Percentiles rank a stretch among this genome's conserved stretches.
These are phyloP conservation scores for Nannochloris sp. DNA, from an alignment of 139 green algal genomes.

Conservation along the genomic window DNA sequence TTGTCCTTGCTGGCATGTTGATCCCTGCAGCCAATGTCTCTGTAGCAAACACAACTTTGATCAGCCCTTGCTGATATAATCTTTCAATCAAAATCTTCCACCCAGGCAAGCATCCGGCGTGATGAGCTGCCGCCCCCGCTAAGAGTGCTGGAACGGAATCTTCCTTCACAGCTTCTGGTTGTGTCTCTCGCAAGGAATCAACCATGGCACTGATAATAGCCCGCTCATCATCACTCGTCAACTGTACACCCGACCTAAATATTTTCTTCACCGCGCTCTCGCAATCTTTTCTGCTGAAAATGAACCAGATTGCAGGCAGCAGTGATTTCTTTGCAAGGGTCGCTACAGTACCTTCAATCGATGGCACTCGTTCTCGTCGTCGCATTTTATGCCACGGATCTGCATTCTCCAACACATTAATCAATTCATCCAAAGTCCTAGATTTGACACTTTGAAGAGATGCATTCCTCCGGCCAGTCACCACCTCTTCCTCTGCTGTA, in stretches of 20 bases:
- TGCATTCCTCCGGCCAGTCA: neutral
- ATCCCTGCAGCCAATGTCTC: slow-evolving; percentile 95
- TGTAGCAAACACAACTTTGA: slow-evolving; percentile 90
- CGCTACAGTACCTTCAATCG: slow-evolving; percentile 21
- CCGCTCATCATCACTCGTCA: slow-evolving; percentile 42
- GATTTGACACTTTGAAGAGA: neutral
- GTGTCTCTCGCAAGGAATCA: slow-evolving; percentile 35
- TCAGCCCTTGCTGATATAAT: slow-evolving; percentile 70
- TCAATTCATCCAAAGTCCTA: slow-evolving; percentile 24
- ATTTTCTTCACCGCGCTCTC: slow-evolving; percentile 35
- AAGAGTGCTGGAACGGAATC: slow-evolving; percentile 52
- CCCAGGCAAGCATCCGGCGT: slow-evolving; percentile 82
- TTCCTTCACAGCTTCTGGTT: slow-evolving; percentile 68
- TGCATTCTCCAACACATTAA: slow-evolving; percentile 1
- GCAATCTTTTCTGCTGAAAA: slow-evolving; percentile 72
- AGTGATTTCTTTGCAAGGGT: slow-evolving; percentile 41
- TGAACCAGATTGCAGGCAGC: slow-evolving; percentile 90
- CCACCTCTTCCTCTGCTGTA: neutral
- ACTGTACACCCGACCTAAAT: slow-evolving; percentile 6
- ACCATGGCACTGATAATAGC: slow-evolving; percentile 45
- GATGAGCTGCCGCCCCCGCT: slow-evolving; percentile 71
- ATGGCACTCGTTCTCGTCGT: slow-evolving; percentile 18
- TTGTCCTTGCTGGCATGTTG: slow-evolving; percentile 97
- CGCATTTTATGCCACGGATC: slow-evolving; percentile 21
- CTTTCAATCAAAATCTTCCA: slow-evolving; percentile 89